A percentile compares a stretch with the other conserved stretches of the same genome.
Conservation (phyloP, 306 rosid species). For the Rosa persica region DNA sequence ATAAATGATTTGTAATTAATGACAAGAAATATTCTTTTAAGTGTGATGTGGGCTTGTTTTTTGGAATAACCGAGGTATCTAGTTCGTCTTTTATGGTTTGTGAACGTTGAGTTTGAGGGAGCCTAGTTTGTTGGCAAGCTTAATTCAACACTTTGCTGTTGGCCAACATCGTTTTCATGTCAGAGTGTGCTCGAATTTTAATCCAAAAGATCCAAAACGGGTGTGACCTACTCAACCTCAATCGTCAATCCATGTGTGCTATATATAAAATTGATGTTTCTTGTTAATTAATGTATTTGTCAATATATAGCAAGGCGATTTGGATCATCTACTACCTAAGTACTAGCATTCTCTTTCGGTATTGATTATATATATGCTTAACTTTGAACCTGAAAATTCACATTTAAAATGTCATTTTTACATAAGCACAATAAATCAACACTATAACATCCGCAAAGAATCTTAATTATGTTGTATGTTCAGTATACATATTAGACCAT, state of each 20-base stretch:
- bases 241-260: background rate
- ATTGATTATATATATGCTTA: too few species aligned
- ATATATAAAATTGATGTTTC: background rate
- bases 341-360: background rate
- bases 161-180: constrained; percentile 13
- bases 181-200: background rate
- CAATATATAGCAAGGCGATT: background rate
- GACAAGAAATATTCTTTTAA: constrained; percentile 3
- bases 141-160: background rate
- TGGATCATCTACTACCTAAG: background rate
- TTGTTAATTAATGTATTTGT: background rate
- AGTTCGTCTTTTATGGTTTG: background rate
- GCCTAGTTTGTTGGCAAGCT: constrained; percentile 5
- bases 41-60: background rate
- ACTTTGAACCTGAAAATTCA: too few species aligned
- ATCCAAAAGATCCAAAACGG: background rate
- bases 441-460: too few species aligned
- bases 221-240: background rate
- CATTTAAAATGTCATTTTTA: background rate
- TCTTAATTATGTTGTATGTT: too few species aligned
- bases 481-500: too few species aligned
- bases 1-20: background rate
- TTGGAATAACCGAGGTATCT: constrained; percentile 10
- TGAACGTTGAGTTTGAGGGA: constrained; percentile 17
- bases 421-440: too few species aligned